Percentiles rank a stretch among this genome's conserved stretches.
These are phyloP conservation scores for Actinomortierella wolfii DNA, from an alignment of 371 early-diverging fungal genomes.

Conservation along the genomic window DNA sequence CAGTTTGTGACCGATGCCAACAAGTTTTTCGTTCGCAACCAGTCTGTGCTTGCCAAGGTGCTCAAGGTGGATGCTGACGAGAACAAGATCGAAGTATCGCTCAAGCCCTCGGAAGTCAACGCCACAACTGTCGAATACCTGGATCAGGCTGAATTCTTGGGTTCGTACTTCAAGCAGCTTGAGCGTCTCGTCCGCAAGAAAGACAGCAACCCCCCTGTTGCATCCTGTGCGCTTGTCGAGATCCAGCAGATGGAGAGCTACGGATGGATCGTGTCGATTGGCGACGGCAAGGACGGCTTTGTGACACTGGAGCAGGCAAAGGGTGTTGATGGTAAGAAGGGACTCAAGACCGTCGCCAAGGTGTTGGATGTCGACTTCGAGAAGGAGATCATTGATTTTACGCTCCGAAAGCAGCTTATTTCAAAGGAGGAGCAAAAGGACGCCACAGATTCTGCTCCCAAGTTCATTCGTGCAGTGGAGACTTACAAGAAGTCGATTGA, in stretches of 20 bases:
- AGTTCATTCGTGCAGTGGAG: conserved; percentile 12
- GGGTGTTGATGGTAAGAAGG: conserved; percentile 50
- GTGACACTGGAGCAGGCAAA: conserved; percentile 58
- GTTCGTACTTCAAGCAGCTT: conserved; percentile 55
- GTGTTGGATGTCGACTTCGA: conserved; percentile 72
- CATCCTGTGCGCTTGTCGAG: conserved; percentile 51
- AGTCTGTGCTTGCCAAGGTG: conserved; percentile 69
- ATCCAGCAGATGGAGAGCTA: conserved; percentile 60
- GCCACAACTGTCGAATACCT: conserved; percentile 40
- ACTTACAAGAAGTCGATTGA: conserved; percentile 20
- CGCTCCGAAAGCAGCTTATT: conserved; percentile 49
- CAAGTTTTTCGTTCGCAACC: conserved; percentile 55
- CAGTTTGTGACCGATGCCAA: conserved; percentile 54
- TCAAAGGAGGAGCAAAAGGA: conserved; percentile 27
- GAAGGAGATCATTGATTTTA: conserved; percentile 62
- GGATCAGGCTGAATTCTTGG: conserved; percentile 50
- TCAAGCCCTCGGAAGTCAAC: conserved; percentile 61
- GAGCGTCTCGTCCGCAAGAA: conserved; percentile 42
- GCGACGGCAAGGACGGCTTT: conserved; percentile 55
- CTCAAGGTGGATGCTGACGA: conserved; percentile 48
- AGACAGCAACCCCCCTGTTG: conserved; percentile 19
- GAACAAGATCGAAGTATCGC: conserved; percentile 53
- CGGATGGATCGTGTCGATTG: conserved; percentile 60
- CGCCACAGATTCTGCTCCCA: conserved; percentile 17
- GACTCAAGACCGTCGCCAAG: conserved; percentile 51